These are phyloP conservation scores for Leccinellum rugosiceps DNA, from an alignment of 768 basidiomycete species.

Conservation along the genomic window DNA sequence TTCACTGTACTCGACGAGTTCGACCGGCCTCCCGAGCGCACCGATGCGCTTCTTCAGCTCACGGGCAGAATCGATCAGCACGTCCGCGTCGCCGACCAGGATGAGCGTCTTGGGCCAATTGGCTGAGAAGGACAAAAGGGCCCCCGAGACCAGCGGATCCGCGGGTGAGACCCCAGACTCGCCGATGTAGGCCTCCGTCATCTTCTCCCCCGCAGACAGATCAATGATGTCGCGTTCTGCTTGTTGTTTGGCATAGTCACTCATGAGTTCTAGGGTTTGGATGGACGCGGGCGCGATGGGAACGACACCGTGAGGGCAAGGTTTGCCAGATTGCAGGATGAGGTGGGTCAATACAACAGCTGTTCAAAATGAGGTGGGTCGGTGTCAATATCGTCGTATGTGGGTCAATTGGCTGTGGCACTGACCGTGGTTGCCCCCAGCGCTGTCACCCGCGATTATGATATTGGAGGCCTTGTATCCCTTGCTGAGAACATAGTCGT, in stretches of 20 bases:
- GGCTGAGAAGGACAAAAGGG: constrained; percentile 10
- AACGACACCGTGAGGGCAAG: constrained; percentile 52
- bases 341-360: constrained; percentile 27
- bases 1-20: constrained; percentile 24
- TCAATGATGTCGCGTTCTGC: constrained; percentile 1
- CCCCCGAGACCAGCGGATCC: constrained; percentile 19
- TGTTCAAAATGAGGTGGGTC: background rate
- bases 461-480: constrained; percentile 24
- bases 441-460: constrained; percentile 24
- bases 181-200: constrained; percentile 9
- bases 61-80: constrained; percentile 9
- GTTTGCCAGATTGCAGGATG: constrained; percentile 49
- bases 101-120: constrained; percentile 24
- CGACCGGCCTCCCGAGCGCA: constrained; percentile 1
- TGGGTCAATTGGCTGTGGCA: background rate
- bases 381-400: background rate
- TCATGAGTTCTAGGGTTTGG: background rate
- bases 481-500: constrained; percentile 22
- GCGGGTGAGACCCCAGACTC: constrained; percentile 7
- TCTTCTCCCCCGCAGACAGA: rapidly evolving
- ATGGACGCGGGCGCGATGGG: constrained; percentile 46
- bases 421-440: constrained; percentile 26
- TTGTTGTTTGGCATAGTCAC: constrained; percentile 2
- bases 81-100: constrained; percentile 19
- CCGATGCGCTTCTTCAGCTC: constrained; percentile 10